Conservation (phyloP, 306 rosid genomes). For the peach (Prunus persica) region DNA sequence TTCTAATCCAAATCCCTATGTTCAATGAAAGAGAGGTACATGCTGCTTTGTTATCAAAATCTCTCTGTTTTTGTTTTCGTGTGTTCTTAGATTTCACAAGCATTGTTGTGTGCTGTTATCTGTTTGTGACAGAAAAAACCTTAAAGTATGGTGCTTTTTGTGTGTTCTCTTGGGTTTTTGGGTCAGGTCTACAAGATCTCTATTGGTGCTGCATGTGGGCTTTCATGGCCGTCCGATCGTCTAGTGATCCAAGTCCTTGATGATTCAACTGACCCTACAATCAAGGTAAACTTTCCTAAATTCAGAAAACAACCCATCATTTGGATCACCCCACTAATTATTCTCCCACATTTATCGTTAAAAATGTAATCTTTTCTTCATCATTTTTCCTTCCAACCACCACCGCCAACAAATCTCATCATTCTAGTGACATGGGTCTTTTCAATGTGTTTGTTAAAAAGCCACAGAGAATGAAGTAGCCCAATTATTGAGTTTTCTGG, state of each 20-base stretch:
- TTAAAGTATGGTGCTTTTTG: constrained; percentile 5
- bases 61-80: background rate
- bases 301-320: background rate
- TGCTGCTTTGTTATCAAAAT: background rate
- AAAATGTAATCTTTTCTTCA: background rate
- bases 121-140: constrained; percentile 10
- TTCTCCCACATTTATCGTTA: background rate
- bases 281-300: constrained; percentile 53
- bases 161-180: constrained; percentile 5
- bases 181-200: constrained; percentile 90
- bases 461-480: background rate
- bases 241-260: constrained; percentile 97
- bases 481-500: background rate
- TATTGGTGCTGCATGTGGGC: constrained; percentile 96
- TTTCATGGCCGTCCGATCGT: constrained; percentile 96
- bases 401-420: too few relatives aligned
- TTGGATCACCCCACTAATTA: background rate
- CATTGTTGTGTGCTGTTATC: too few relatives aligned
- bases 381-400: too few relatives aligned
- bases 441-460: background rate
- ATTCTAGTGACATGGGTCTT: too few relatives aligned
- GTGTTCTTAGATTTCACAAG: too few relatives aligned
- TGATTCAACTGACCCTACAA: constrained; percentile 84
- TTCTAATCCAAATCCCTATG: constrained; percentile 98
- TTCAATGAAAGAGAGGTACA: constrained; percentile 89